Base-by-base conservation (phyloP, 768 basidiomycete species). In the Jaapia argillacea region DNA sequence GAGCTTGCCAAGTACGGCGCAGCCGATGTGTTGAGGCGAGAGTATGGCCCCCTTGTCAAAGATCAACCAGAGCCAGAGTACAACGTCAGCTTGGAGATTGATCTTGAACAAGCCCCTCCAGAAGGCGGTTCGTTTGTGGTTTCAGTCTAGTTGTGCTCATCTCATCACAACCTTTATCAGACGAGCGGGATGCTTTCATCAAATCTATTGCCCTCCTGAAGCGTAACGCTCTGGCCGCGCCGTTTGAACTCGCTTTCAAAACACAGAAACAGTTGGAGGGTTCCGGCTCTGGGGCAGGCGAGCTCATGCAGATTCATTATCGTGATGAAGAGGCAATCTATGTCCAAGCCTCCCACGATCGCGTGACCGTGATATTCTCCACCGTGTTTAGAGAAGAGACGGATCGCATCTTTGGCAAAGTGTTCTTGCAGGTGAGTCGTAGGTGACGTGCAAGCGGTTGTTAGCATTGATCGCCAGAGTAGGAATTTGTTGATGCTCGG, bases 401-500 rank as follows among this genome's bases (percentile, higher is more conserved):
- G 1, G 96, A 99, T 62, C 77, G 92, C 43, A 88, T 97, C 40
- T 90, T 90, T 60, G 96, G 96, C 12, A 93, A 91, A 61, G 85
- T 98, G n/a, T 99, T 99, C 70, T 65, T 99, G 42, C 96, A 98
- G 75, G 92, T 90, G 49, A 16, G 51, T 52, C 49, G 64, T 50
- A n/a, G 20, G 10, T 18, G 2, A 42, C 33, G 21, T 26, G 20
- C 23, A 7, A 10, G 10, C 22, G 4, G 40, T 5, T 40, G 4
- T 31, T 36, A 27, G 43, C 20, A 14, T 22, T 10, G 28, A 33
- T 16, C 28, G 16, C 10, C 22, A 24, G 23, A 40, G 1, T 50
- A 93, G 90, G 96, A 98, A 81, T 99, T 99, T 54, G 96, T 98
- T 24, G 96, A 99, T 68, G 94, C 96, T n/a, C 77, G 96, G 43